A percentile compares a stretch with the other conserved stretches of the same genome.
Evolutionary conservation across 768 basidiomycete genomes (phyloP).

Genomic region (Jaapia argillacea): DNA sequence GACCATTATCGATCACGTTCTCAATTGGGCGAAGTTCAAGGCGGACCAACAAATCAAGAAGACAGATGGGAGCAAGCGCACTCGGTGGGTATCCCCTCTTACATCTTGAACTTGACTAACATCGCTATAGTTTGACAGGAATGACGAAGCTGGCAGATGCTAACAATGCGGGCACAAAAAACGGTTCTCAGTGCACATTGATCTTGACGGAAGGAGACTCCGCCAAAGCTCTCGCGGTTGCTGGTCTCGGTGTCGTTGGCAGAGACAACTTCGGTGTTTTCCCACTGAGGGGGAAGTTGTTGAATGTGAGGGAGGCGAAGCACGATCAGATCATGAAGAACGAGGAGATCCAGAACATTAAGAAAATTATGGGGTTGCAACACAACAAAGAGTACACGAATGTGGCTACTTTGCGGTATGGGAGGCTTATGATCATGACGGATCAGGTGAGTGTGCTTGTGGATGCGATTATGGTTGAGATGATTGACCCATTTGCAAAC

Average conservation of each 20-base stretch:
- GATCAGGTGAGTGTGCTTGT: slow-evolving; percentile 94
- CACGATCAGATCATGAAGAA: slow-evolving; percentile 98
- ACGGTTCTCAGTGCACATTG: slow-evolving; percentile 78
- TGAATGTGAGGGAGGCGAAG: slow-evolving; percentile 95
- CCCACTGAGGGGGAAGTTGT: slow-evolving; percentile 90
- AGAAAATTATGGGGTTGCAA: slow-evolving; percentile 95
- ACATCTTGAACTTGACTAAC: neutral
- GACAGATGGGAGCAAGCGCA: slow-evolving; percentile 87
- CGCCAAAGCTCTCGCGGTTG: slow-evolving; percentile 92
- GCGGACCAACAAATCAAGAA: slow-evolving; percentile 95
- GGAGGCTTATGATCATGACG: slow-evolving; percentile 97
- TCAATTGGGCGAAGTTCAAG: slow-evolving; percentile 96
- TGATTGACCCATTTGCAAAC: too few species aligned
- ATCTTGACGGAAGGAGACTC: slow-evolving; percentile 99
- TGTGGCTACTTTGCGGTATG: slow-evolving; percentile 70
- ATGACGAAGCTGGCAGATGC: slow-evolving; percentile 93
- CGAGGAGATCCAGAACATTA: slow-evolving; percentile 92
- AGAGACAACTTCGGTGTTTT: slow-evolving; percentile 97
- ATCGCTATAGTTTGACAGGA: slow-evolving; percentile 60
- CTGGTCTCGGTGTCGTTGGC: slow-evolving; percentile 90
- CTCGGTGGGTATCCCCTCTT: slow-evolving; percentile 39
- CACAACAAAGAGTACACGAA: slow-evolving; percentile 84
- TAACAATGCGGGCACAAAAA: slow-evolving; percentile 87
- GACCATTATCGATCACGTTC: slow-evolving; percentile 80
- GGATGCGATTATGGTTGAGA: neutral